Percentiles rank a stretch among this genome's conserved stretches.
These are phyloP conservation scores for Blastocystis sp. DNA, from an alignment of 352 stramenopile species.

Conservation along the genomic window DNA sequence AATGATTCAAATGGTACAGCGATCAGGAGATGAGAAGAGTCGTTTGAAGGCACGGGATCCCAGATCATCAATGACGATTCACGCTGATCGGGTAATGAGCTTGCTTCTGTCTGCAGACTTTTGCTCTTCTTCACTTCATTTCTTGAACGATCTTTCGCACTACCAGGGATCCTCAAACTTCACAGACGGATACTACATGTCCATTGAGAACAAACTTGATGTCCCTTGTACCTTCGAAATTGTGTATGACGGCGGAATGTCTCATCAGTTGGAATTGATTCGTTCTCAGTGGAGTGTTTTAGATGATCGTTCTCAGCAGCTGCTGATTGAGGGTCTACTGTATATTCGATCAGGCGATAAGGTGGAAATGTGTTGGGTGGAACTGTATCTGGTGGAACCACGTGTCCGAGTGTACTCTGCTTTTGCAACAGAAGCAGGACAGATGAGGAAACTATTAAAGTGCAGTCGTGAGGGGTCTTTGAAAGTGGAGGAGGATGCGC, in stretches of 20 bases:
- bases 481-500: not conserved
- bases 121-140: not conserved
- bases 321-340: not conserved
- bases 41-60: not conserved
- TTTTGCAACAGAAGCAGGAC: not conserved
- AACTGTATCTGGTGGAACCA: not conserved
- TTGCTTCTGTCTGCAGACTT: not conserved
- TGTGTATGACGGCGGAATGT: constrained; percentile 8
- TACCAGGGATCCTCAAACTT: not conserved
- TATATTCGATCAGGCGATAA: not conserved
- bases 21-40: not conserved
- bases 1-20: constrained; percentile 20
- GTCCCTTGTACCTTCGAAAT: not conserved
- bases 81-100: constrained; percentile 3
- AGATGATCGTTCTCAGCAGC: not conserved
- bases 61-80: not conserved
- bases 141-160: not conserved
- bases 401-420: not conserved
- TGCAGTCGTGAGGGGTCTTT: not conserved
- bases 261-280: not conserved
- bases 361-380: not conserved
- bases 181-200: constrained; percentile 26
- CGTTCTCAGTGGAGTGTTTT: not conserved
- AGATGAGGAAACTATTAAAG: not conserved
- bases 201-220: constrained; percentile 29